Evolutionary conservation across 495 filamentous ascomycete genomes (phyloP).

Genomic region (Xylaria intraflava): DNA sequence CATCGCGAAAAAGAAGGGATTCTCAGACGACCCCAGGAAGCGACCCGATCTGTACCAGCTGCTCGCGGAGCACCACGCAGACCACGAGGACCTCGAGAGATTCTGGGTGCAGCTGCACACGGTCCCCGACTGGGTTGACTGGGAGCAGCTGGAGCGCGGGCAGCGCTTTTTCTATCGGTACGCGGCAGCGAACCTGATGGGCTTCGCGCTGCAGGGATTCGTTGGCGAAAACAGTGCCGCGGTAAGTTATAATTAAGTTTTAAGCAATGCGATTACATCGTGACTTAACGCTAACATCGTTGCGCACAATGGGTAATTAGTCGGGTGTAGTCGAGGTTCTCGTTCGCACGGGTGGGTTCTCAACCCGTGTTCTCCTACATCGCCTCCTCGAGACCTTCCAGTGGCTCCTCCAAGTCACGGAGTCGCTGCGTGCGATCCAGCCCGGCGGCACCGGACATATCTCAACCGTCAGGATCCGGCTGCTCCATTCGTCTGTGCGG

Average conservation of each 20-base stretch:
- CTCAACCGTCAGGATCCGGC: conserved; percentile 60
- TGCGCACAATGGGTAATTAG: neutral
- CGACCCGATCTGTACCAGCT: conserved; percentile 35
- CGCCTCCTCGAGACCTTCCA: conserved; percentile 64
- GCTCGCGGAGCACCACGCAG: conserved; percentile 35
- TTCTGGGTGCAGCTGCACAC: conserved; percentile 60
- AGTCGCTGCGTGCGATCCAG: no score
- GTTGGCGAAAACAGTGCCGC: conserved; percentile 28
- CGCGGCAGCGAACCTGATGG: conserved; percentile 51
- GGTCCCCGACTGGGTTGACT: conserved; percentile 67
- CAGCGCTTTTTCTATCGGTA: conserved; percentile 62
- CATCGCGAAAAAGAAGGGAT: conserved; percentile 22
- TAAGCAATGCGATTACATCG: no score
- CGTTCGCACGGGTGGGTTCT: conserved; percentile 65
- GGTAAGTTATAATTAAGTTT: no score
- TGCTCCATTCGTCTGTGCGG: conserved; percentile 61
- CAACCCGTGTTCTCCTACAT: conserved; percentile 55
- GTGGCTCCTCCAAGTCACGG: conserved; percentile 59
- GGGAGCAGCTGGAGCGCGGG: conserved; percentile 61
- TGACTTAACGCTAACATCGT: no score
- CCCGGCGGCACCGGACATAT: conserved; percentile 57
- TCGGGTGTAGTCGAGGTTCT: conserved; percentile 46
- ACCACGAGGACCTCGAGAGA: conserved; percentile 47
- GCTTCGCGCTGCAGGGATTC: conserved; percentile 7
- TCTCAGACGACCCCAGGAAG: conserved; percentile 9